phyloP scores from a whole-genome alignment of 1,284 basidiomycete genomes.

The Sanghuangporus baumii region DNA sequence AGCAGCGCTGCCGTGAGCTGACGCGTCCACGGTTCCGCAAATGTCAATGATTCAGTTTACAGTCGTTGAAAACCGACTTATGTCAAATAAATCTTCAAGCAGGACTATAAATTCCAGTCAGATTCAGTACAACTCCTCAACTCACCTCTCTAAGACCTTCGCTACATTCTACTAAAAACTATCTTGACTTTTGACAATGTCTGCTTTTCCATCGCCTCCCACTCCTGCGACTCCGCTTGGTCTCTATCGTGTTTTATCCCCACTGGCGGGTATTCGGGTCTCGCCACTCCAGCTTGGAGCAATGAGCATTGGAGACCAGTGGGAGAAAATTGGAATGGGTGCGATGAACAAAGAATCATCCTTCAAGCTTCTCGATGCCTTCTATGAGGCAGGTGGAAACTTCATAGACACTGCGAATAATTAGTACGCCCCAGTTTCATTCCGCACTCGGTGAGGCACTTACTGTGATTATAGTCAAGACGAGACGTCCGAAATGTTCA shows the following conservation, averaged over 20 bases:
- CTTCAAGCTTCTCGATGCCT: constrained; percentile 46
- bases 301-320: constrained; percentile 37
- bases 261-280: constrained; percentile 37
- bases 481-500: constrained; percentile 44
- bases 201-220: constrained; percentile 2
- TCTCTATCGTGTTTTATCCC: constrained; percentile 36
- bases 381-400: constrained; percentile 44
- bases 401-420: constrained; percentile 51
- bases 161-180: neutral
- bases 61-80: too few species aligned
- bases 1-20: too few species aligned
- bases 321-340: constrained; percentile 29
- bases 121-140: neutral
- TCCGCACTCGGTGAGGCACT: neutral
- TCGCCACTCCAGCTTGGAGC: constrained; percentile 41
- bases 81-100: too few species aligned
- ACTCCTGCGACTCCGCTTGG: constrained; percentile 19
- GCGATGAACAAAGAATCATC: constrained; percentile 39
- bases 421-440: constrained; percentile 31
- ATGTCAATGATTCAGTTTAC: too few species aligned
- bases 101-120: neutral
- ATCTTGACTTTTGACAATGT: neutral
- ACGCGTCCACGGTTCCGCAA: too few species aligned
- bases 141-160: neutral
- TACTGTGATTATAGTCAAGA: constrained; percentile 35